Conservation (phyloP, 768 basidiomycete species). For the Termitomyces sp. region DNA sequence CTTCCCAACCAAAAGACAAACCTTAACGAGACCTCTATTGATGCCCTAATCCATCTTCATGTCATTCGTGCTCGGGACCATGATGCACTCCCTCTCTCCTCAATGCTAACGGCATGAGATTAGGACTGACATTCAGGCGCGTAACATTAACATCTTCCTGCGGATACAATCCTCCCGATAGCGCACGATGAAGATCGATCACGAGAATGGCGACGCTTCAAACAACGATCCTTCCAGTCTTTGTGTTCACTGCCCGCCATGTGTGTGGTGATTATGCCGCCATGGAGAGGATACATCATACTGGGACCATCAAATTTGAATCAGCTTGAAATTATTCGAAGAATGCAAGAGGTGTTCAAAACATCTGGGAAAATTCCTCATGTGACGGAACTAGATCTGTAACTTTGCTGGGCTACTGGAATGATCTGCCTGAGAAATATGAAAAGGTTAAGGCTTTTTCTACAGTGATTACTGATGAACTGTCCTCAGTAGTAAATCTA, state of each 20-base stretch:
- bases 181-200: slow-evolving; percentile 4
- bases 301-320: slow-evolving; percentile 8
- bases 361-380: no score
- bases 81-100: not conserved
- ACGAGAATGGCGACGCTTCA: slow-evolving; percentile 6
- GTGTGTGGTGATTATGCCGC: slow-evolving; percentile 10
- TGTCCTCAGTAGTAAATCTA: no score
- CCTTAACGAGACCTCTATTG: no score
- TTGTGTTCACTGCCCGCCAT: slow-evolving; percentile 8
- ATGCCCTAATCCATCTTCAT: not conserved
- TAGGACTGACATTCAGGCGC: slow-evolving; percentile 1
- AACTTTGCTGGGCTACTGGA: no score
- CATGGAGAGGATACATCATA: slow-evolving; percentile 3
- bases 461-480: no score
- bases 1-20: not conserved
- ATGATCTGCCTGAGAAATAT: no score
- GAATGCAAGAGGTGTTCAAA: no score
- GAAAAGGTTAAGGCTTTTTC: no score
- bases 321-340: slow-evolving; percentile 13
- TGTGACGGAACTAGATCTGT: no score
- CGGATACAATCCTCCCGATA: slow-evolving; percentile 4
- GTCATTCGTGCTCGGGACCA: slow-evolving; percentile 1
- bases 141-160: slow-evolving; percentile 10
- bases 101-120: slow-evolving; percentile 2
- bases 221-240: slow-evolving; percentile 9